Evolutionary conservation across 768 basidiomycete species (phyloP).

Genomic region (Xanthoconium purpureum): DNA sequence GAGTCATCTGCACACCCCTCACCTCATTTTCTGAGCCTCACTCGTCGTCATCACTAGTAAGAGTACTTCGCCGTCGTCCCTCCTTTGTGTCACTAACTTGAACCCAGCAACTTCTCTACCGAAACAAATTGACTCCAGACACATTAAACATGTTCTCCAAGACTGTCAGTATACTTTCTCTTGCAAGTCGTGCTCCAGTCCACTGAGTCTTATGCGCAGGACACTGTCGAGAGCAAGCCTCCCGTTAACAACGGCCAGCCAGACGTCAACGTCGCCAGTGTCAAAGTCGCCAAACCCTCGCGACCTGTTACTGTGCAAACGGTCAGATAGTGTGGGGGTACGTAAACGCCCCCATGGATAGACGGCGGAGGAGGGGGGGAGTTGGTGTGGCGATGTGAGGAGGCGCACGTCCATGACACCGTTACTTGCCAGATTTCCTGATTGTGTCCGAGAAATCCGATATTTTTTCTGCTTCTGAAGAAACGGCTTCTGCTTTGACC

Average conservation of each 20-base stretch:
- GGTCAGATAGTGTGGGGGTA: not conserved
- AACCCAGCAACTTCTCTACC: not conserved
- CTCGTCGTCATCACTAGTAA: not conserved
- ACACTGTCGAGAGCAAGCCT: not conserved
- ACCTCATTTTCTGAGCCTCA: no score
- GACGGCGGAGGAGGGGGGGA: not conserved
- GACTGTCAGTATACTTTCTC: not conserved
- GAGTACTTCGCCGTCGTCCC: not conserved
- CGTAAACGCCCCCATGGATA: not conserved
- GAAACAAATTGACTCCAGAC: not conserved
- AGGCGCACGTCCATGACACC: not conserved
- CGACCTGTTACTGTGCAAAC: constrained; percentile 1
- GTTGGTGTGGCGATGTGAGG: not conserved
- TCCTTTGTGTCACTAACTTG: not conserved
- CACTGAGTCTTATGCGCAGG: constrained; percentile 9
- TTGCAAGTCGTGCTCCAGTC: not conserved
- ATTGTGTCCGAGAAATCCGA: not conserved
- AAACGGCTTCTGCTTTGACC: no score
- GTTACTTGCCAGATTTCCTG: not conserved
- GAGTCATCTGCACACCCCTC: not conserved
- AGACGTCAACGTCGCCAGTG: not conserved
- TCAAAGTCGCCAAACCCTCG: constrained; percentile 3
- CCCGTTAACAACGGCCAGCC: constrained; percentile 5
- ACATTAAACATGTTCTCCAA: constrained; percentile 1
- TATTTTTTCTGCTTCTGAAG: not conserved